Conservation (phyloP, 441 rosid genomes). For the Hura crepitans region DNA sequence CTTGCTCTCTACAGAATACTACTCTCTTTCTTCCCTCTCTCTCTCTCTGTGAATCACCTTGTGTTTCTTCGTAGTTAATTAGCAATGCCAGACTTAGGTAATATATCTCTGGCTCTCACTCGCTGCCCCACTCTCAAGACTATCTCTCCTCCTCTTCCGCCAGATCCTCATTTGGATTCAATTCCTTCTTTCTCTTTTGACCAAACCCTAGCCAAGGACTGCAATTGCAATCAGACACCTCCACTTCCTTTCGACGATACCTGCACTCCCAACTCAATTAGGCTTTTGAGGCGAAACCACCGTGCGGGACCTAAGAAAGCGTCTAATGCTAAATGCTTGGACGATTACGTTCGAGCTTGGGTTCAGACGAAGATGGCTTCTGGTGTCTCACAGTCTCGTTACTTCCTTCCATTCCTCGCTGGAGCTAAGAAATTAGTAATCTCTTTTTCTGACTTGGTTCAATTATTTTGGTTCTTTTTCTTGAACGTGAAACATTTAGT, state of each 20-base stretch:
- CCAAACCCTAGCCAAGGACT: slow-evolving; percentile 30
- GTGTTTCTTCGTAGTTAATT: background rate
- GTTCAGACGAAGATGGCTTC: slow-evolving; percentile 22
- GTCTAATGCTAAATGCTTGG: slow-evolving; percentile 29
- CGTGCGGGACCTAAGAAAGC: slow-evolving; percentile 26
- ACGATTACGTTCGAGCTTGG: slow-evolving; percentile 50
- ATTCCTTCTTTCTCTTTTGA: slow-evolving; percentile 7
- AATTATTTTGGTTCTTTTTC: background rate
- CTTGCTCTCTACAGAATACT: background rate
- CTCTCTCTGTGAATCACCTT: background rate
- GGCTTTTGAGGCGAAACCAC: slow-evolving; percentile 27
- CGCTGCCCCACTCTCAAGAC: slow-evolving; percentile 38
- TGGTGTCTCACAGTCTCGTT: slow-evolving; percentile 24
- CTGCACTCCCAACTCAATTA: slow-evolving; percentile 19
- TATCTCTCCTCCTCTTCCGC: slow-evolving; percentile 20
- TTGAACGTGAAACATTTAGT: too few relatives aligned
- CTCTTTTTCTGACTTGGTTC: too few relatives aligned
- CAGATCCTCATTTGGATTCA: slow-evolving; percentile 12
- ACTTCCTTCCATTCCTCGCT: slow-evolving; percentile 29
- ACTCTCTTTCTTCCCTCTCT: background rate
- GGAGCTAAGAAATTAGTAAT: slow-evolving; percentile 24
- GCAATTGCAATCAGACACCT: slow-evolving; percentile 24
- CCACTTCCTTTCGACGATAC: slow-evolving; percentile 3
- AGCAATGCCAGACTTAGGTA: slow-evolving; percentile 66
- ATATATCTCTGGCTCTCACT: slow-evolving; percentile 40